Evolutionary conservation across 2,329 filamentous ascomycete species (phyloP).

Genomic region (Fusarium algeriense): DNA sequence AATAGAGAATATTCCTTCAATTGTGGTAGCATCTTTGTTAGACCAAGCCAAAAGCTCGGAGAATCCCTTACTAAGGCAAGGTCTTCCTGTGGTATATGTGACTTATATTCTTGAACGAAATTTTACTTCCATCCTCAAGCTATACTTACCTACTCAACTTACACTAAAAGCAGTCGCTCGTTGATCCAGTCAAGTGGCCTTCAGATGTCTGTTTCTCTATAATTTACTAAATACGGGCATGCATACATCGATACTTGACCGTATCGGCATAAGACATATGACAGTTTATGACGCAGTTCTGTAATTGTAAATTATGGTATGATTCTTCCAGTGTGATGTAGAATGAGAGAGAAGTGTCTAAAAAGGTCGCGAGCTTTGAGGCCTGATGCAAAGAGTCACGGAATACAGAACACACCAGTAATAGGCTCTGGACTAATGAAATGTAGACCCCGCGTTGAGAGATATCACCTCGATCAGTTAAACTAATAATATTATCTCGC

Average conservation of each 20-base stretch:
- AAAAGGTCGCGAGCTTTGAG: background rate
- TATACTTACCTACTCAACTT: too few relatives aligned
- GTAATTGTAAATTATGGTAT: background rate
- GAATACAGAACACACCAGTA: background rate
- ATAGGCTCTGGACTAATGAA: background rate
- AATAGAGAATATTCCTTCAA: too few relatives aligned
- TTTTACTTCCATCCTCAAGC: too few relatives aligned
- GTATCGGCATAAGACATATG: background rate
- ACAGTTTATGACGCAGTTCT: background rate
- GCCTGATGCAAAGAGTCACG: background rate
- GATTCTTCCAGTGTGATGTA: background rate
- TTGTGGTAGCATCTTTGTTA: too few relatives aligned
- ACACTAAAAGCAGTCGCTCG: too few relatives aligned
- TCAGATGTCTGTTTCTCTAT: too few relatives aligned
- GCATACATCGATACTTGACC: background rate
- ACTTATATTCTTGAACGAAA: too few relatives aligned
- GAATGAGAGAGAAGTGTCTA: background rate
- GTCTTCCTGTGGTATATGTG: too few relatives aligned
- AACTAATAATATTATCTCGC: background rate
- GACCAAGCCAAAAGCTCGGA: too few relatives aligned
- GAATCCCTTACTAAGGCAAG: too few relatives aligned
- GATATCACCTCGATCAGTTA: background rate
- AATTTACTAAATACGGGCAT: background rate
- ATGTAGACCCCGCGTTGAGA: background rate
- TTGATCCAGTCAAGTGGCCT: too few relatives aligned